Percentiles rank a stretch among this genome's conserved stretches.
Evolutionary conservation across 306 rosid species (phyloP).

Genomic region (Medicago ruthenica): DNA sequence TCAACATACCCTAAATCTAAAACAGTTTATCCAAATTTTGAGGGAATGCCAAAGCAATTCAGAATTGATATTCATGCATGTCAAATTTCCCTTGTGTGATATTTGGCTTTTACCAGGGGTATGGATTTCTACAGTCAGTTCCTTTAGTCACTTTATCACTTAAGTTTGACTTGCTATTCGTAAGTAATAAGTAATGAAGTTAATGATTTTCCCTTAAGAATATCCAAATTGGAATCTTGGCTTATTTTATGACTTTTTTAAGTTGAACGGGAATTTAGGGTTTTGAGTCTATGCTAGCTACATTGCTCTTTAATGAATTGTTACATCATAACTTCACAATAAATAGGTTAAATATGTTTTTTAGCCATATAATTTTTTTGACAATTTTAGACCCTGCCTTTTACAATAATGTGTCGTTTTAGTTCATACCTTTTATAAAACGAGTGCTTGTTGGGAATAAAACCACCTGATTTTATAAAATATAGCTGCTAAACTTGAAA

Average conservation of each 20-base stretch:
- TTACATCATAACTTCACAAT: neutral
- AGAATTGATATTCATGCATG: conserved; percentile 21
- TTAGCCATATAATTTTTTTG: too few species aligned
- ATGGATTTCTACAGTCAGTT: conserved; percentile 17
- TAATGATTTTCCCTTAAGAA: conserved; percentile 25
- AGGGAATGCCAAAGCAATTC: conserved; percentile 22
- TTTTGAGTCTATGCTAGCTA: conserved; percentile 25
- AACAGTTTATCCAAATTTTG: neutral
- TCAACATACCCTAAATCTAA: neutral
- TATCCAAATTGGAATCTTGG: conserved; percentile 22
- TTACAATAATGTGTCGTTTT: too few species aligned
- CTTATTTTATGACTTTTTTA: conserved; percentile 27
- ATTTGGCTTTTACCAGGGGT: neutral
- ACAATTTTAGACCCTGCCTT: too few species aligned
- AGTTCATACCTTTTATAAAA: neutral
- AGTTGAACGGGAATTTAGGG: conserved; percentile 18
- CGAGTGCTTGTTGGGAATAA: neutral
- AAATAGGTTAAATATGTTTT: too few species aligned
- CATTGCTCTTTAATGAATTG: conserved; percentile 24
- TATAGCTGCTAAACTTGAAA: neutral
- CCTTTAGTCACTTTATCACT: neutral
- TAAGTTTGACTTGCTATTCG: neutral
- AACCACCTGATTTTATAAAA: neutral
- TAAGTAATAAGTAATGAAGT: neutral
- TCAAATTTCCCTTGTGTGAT: neutral